phyloP scores from a whole-genome alignment of 2,329 filamentous ascomycete genomes.

The Colletotrichum lupini region DNA sequence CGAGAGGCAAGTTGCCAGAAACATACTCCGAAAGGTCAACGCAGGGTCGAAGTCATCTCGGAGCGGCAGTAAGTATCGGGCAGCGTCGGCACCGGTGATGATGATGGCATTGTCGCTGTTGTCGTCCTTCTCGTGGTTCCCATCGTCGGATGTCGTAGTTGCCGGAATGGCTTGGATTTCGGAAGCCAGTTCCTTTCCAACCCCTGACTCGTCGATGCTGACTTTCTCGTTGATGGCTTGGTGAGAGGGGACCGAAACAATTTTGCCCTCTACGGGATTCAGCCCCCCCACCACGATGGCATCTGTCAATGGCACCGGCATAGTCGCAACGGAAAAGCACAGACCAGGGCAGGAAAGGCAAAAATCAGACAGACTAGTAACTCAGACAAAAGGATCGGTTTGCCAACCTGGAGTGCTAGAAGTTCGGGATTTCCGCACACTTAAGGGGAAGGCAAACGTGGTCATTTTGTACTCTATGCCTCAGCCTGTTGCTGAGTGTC shows the following conservation, averaged over 20 bases:
- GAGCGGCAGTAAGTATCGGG: slow-evolving; percentile 59
- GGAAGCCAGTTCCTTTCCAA: slow-evolving; percentile 33
- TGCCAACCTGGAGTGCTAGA: neutral
- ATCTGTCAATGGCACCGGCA: slow-evolving; percentile 25
- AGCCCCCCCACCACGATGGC: slow-evolving; percentile 40
- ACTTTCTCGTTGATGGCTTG: slow-evolving; percentile 45
- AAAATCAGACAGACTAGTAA: neutral
- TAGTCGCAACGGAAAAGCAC: neutral
- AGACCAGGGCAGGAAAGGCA: neutral
- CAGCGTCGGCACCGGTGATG: slow-evolving; percentile 62
- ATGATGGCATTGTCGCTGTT: slow-evolving; percentile 57
- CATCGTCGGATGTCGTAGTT: slow-evolving; percentile 33
- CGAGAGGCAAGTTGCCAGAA: slow-evolving; percentile 60
- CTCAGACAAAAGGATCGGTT: neutral
- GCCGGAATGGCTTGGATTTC: slow-evolving; percentile 38
- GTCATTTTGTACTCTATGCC: slow-evolving; percentile 2
- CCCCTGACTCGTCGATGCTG: slow-evolving; percentile 11
- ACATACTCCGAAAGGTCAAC: slow-evolving; percentile 63
- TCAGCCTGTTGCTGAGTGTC: neutral
- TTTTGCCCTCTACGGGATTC: slow-evolving; percentile 45
- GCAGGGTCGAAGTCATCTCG: slow-evolving; percentile 64
- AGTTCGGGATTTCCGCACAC: neutral
- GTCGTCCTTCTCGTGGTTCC: slow-evolving; percentile 34
- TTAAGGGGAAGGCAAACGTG: neutral
- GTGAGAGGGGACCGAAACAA: slow-evolving; percentile 43